These are phyloP conservation scores for Moniliella sp. DNA, from an alignment of 1,284 basidiomycete species.

Conservation along the genomic window DNA sequence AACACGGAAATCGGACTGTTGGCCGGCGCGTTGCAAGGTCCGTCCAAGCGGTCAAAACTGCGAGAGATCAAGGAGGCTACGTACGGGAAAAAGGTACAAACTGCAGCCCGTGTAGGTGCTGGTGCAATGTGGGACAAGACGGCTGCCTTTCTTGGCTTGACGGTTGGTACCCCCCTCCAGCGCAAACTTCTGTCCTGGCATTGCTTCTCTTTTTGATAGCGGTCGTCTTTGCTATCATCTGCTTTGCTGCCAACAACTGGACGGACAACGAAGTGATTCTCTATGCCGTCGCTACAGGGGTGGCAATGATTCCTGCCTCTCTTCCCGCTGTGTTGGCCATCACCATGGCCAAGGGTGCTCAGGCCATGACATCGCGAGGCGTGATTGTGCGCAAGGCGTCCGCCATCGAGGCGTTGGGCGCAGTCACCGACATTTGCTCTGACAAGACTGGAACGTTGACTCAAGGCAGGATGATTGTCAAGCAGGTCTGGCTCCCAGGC, in stretches of 20 bases:
- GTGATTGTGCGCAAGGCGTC: conserved; percentile 23
- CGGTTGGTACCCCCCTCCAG: conserved; percentile 43
- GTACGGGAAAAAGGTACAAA: conserved; percentile 5
- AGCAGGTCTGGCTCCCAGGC: conserved; percentile 11
- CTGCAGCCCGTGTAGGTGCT: conserved; percentile 4
- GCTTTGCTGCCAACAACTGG: conserved; percentile 40
- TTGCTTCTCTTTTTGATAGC: conserved; percentile 44
- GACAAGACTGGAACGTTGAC: conserved; percentile 47
- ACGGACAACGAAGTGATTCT: conserved; percentile 37
- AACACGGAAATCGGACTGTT: conserved; percentile 22
- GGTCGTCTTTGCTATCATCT: conserved; percentile 37
- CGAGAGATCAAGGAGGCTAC: too few relatives aligned
- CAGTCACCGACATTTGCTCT: conserved; percentile 81
- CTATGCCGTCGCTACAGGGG: conserved; percentile 33
- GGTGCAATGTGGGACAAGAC: conserved; percentile 9
- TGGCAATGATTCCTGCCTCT: conserved; percentile 31
- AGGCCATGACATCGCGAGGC: conserved; percentile 22
- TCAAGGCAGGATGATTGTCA: conserved; percentile 25
- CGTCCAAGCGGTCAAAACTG: too few relatives aligned
- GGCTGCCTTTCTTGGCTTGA: conserved; percentile 35
- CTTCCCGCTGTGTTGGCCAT: conserved; percentile 35
- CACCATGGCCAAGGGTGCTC: conserved; percentile 23
- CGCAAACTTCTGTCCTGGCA: conserved; percentile 45
- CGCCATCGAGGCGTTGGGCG: conserved; percentile 45
- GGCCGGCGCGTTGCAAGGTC: conserved; percentile 13